phyloP scores from a whole-genome alignment of 345 rosid genomes.

The Eucalyptus fibrosa region DNA sequence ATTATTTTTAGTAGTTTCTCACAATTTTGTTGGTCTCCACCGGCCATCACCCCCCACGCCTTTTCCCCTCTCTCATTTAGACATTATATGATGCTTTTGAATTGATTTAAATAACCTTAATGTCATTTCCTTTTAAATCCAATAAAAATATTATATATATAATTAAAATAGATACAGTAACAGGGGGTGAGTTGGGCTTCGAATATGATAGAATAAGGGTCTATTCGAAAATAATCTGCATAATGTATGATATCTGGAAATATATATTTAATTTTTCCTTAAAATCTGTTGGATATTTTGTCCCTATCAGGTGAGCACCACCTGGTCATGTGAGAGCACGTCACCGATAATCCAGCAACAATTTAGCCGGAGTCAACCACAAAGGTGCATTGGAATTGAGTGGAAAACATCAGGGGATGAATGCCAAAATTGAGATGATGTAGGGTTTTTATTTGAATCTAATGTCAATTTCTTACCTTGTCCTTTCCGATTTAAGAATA shows the following conservation, averaged over 20 bases:
- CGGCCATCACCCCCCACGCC: background rate
- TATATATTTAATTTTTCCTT: background rate
- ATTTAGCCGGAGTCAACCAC: background rate
- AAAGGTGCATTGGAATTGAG: background rate
- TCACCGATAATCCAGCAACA: background rate
- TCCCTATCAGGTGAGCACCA: background rate
- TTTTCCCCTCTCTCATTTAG: background rate
- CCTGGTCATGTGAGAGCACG: background rate
- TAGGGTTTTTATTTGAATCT: background rate
- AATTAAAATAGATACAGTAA: too few relatives aligned
- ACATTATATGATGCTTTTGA: background rate
- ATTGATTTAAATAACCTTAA: background rate
- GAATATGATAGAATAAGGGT: background rate
- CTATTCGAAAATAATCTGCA: background rate
- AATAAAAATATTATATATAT: background rate
- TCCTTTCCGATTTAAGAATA: background rate
- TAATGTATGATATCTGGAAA: background rate
- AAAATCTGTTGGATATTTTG: background rate
- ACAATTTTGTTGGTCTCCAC: background rate
- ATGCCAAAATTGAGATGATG: background rate
- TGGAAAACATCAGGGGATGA: background rate
- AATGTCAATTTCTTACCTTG: background rate
- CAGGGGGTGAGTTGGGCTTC: background rate
- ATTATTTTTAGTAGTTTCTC: accelerated
- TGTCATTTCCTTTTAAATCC: background rate